Conservation (phyloP, 306 rosid species). For the Cicer cuneatum region DNA sequence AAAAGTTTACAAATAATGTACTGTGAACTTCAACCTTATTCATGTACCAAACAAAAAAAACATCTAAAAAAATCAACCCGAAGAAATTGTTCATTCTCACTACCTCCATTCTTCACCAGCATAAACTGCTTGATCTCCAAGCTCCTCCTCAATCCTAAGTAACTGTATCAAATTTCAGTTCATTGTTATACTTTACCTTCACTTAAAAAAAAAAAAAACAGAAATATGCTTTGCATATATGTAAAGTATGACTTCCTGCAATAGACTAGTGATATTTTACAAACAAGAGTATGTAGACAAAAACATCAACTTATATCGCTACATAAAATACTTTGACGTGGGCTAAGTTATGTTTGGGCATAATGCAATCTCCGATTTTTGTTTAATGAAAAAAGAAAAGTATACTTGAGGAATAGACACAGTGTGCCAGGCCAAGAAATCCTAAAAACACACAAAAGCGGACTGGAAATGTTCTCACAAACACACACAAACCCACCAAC, state of each 20-base stretch:
- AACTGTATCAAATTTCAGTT: constrained; percentile 67
- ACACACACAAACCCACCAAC: neutral
- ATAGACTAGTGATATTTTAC: neutral
- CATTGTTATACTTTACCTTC: constrained; percentile 20
- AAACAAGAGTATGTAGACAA: neutral
- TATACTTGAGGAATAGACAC: neutral
- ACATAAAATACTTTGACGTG: no score
- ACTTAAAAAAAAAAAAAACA: neutral
- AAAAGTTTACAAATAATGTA: constrained; percentile 38
- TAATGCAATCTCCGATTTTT: no score
- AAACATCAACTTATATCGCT: constrained; percentile 1
- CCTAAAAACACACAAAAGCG: no score
- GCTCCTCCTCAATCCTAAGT: constrained; percentile 96
- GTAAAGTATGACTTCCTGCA: neutral
- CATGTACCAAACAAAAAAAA: constrained; percentile 32
- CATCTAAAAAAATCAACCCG: constrained; percentile 39
- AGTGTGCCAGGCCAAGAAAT: neutral
- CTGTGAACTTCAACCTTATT: constrained; percentile 38
- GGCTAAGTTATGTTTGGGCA: no score
- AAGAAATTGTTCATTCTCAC: constrained; percentile 42
- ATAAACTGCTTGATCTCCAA: constrained; percentile 80
- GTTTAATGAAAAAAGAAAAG: no score
- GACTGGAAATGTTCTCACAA: neutral
- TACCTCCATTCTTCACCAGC: constrained; percentile 86
- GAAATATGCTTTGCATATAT: neutral